These are phyloP conservation scores for Penicillium sp. DNA, from an alignment of 2,329 filamentous ascomycete genomes.

Conservation along the genomic window DNA sequence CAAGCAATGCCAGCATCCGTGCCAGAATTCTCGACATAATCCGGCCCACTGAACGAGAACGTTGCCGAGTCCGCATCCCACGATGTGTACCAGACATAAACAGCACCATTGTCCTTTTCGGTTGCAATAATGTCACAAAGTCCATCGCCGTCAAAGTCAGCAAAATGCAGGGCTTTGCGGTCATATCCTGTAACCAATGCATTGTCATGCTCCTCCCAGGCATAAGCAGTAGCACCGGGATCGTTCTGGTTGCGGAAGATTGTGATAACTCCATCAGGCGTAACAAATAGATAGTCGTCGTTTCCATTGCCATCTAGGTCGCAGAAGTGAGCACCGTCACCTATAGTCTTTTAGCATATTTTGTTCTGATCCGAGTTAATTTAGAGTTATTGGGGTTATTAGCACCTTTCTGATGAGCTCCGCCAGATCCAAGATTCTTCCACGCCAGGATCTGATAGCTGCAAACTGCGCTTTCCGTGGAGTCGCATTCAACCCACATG, in stretches of 20 bases:
- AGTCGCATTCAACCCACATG: no score
- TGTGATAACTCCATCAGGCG: no score
- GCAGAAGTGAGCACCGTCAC: not conserved
- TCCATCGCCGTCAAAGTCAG: not conserved
- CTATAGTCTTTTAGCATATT: no score
- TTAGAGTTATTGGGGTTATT: no score
- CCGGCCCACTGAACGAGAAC: not conserved
- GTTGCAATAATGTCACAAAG: no score
- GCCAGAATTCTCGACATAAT: not conserved
- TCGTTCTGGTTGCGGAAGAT: no score
- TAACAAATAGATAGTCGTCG: constrained; percentile 1
- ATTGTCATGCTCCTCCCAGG: no score
- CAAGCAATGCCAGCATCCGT: not conserved
- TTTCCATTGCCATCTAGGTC: not conserved
- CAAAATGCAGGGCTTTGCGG: not conserved
- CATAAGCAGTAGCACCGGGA: not conserved
- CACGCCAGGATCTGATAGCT: not conserved
- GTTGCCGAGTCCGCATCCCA: not conserved
- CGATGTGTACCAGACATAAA: not conserved
- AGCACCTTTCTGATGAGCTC: not conserved
- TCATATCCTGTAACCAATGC: not conserved
- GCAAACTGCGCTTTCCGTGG: no score
- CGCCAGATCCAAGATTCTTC: not conserved
- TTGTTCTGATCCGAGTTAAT: no score
- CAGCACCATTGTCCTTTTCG: not conserved